phyloP scores from a whole-genome alignment of 495 filamentous ascomycete genomes.

The Penicillium argentinense region DNA sequence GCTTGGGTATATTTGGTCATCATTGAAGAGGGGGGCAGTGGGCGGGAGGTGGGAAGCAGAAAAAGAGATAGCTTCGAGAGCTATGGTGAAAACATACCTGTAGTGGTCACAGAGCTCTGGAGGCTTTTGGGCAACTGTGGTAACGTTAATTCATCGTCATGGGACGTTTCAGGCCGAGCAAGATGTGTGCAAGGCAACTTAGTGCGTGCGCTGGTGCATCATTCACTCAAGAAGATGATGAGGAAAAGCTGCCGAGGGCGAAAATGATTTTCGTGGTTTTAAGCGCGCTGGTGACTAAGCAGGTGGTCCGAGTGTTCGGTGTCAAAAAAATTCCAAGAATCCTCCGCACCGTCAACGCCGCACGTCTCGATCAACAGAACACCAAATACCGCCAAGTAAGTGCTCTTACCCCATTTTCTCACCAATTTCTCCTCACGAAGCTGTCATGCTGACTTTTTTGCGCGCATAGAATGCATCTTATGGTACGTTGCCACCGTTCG shows the following conservation, averaged over 20 bases:
- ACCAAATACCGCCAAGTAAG: conserved; percentile 33
- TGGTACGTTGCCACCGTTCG: conserved; percentile 32
- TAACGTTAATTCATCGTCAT: too few relatives aligned
- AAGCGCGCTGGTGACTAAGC: conserved; percentile 39
- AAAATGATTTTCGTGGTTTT: conserved; percentile 21
- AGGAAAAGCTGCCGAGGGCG: not conserved
- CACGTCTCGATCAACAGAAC: conserved; percentile 2
- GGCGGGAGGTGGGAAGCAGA: not conserved
- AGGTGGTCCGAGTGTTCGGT: conserved; percentile 17
- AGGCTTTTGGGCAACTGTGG: too few relatives aligned
- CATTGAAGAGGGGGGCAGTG: conserved; percentile 32
- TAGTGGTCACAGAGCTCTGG: not conserved
- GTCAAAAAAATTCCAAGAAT: conserved; percentile 35
- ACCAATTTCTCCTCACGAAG: not conserved
- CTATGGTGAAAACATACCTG: conserved; percentile 18
- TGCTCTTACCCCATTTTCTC: not conserved
- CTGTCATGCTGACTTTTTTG: conserved; percentile 20
- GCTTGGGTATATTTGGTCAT: conserved; percentile 45
- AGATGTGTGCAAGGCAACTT: not conserved
- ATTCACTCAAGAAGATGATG: not conserved
- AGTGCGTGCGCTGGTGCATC: not conserved
- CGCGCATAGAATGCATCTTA: conserved; percentile 52
- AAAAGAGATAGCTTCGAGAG: conserved; percentile 12
- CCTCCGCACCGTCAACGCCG: conserved; percentile 15
- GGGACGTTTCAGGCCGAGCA: too few relatives aligned